phyloP scores from a whole-genome alignment of 345 rosid genomes.

The Orychophragmus violaceus region DNA sequence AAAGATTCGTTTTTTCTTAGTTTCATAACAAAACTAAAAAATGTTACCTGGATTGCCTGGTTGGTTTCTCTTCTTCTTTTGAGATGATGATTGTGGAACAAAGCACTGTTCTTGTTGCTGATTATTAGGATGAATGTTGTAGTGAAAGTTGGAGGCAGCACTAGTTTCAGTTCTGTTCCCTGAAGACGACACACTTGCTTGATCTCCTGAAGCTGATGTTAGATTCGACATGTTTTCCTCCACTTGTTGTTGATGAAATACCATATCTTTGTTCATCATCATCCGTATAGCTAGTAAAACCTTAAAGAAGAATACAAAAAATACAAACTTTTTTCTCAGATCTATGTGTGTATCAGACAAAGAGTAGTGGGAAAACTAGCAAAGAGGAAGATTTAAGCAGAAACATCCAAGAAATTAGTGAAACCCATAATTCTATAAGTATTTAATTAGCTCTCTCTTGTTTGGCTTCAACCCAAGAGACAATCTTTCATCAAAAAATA shows the following conservation, averaged over 20 bases:
- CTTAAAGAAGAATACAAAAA: background rate
- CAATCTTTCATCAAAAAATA: conserved; percentile 33
- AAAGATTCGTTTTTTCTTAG: background rate
- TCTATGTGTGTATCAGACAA: conserved; percentile 24
- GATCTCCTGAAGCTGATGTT: conserved; percentile 66
- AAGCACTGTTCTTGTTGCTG: conserved; percentile 32
- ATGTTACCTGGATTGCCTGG: conserved; percentile 88
- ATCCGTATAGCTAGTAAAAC: background rate
- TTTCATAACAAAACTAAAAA: background rate
- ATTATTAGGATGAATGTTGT: conserved; percentile 16
- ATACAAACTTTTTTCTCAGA: background rate
- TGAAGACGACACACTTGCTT: conserved; percentile 55
- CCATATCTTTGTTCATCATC: conserved; percentile 44
- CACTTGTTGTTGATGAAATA: conserved; percentile 38
- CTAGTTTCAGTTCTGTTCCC: conserved; percentile 41
- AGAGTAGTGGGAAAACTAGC: conserved; percentile 1
- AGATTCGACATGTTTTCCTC: conserved; percentile 65
- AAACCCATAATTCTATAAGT: background rate
- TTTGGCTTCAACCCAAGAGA: conserved; percentile 63
- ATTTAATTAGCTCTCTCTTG: conserved; percentile 11
- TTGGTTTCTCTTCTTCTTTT: conserved; percentile 68
- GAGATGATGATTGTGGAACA: conserved; percentile 32
- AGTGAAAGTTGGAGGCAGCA: conserved; percentile 21
- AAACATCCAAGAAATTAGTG: background rate
- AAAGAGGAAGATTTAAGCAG: conserved; percentile 7